Evolutionary conservation across 2,329 filamentous ascomycete genomes (phyloP), one percentile per base, ranked within the genome.

Genomic region (Nemania serpens): DNA sequence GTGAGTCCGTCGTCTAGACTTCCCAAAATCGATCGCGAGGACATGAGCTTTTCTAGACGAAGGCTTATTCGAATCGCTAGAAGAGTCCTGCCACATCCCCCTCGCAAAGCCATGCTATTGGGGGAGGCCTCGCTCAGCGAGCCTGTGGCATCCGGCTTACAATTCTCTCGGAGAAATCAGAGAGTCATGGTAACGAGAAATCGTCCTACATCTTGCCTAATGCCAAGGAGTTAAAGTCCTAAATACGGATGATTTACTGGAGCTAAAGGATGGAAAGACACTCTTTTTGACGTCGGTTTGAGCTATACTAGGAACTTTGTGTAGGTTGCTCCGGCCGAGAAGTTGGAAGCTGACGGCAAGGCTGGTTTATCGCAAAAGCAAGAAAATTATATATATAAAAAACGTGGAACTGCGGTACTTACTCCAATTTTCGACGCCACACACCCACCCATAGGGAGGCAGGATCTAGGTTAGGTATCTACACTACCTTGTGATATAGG

Each of bases 301-400:
- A 42, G 54, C 46, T 50, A 33, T 29, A 7, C 25, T 29, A 29
- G 25, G 25, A 7, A 29, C 25, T 29, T 29, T 29, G 25, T 29
- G 7, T 4, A 29, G 25, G 25, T 29, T 7, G 25, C 25, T 29
- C 7, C 25, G 25, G 25, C 34, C 39, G 45, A 37, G 33, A 47
- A 55, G 54, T 37, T 43, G 37, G 48, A 46, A 56, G 58, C 52
- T 61, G 53, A 61, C 43, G 47, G 53, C 48, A 53, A 47, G 52
- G 58, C 58, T 53, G 20, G 48, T 57, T 22, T 33, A 33, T 55
- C 25, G 17, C 48, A 61, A 61, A 61, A 61, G 58, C 58, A 61
- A 57, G 42, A 29, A 29, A 29, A 29, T 29, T 29, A 29, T 29
- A 29, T 7, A 29, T 3, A 29, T 3, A 7, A 29, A 29, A 29